phyloP scores from a whole-genome alignment of 202 grass and related monocot genomes.

The Cymbopogon flexuosus region DNA sequence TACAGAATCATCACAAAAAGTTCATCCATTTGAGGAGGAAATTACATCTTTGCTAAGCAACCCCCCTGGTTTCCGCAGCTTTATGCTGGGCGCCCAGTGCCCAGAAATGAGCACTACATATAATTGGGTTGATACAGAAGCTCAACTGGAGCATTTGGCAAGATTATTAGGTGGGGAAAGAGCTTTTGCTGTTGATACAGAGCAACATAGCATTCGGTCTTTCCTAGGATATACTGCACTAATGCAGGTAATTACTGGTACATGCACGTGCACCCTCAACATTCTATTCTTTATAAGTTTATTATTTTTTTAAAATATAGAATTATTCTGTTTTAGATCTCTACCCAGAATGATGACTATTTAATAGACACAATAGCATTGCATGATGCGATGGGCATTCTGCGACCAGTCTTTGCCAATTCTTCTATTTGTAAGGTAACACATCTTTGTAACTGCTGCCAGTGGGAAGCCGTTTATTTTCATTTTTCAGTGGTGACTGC shows the following conservation, averaged over 20 bases:
- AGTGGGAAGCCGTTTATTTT: not conserved
- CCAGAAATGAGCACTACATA: conserved; percentile 42
- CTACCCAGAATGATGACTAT: conserved; percentile 72
- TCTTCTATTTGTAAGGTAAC: conserved; percentile 75
- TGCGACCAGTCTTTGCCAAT: conserved; percentile 68
- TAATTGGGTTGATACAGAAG: conserved; percentile 73
- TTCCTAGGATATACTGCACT: conserved; percentile 95
- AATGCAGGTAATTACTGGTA: conserved; percentile 67
- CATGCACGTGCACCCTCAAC: not conserved
- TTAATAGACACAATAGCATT: conserved; percentile 89
- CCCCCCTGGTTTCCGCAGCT: conserved; percentile 35
- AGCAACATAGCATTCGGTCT: conserved; percentile 87
- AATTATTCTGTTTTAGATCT: conserved; percentile 50
- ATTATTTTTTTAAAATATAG: conserved; percentile 5
- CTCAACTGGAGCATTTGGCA: conserved; percentile 54
- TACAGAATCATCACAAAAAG: conserved; percentile 50
- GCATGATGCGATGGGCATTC: conserved; percentile 71
- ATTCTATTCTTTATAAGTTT: conserved; percentile 8
- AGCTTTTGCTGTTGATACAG: conserved; percentile 81
- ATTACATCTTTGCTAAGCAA: conserved; percentile 62
- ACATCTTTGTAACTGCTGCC: conserved; percentile 28
- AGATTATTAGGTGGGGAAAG: conserved; percentile 45
- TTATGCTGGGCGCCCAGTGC: conserved; percentile 29
- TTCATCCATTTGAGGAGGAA: conserved; percentile 77
- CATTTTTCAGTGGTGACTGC: not conserved